phyloP scores from a whole-genome alignment of 2,329 filamentous ascomycete species.

The Lomentospora prolificans region DNA sequence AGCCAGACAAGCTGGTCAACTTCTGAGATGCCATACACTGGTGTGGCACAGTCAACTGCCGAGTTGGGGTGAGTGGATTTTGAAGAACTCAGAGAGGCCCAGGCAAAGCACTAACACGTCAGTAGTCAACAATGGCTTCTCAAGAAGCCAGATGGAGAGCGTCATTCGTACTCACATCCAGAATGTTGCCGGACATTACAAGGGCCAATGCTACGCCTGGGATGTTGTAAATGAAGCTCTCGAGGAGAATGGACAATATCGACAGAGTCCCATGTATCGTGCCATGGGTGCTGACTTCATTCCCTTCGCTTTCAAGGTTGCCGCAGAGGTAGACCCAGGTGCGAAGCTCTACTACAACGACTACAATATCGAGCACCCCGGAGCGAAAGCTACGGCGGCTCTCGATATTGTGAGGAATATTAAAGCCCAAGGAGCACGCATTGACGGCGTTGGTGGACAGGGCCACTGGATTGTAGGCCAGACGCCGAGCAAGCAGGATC shows the following conservation, averaged over 20 bases:
- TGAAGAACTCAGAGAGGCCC: too few species aligned
- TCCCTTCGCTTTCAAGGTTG: constrained; percentile 38
- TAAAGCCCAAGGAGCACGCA: constrained; percentile 29
- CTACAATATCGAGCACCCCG: constrained; percentile 40
- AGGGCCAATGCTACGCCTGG: constrained; percentile 51
- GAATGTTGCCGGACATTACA: constrained; percentile 45
- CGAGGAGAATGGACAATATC: constrained; percentile 41
- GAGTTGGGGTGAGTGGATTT: constrained; percentile 14
- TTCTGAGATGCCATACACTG: constrained; percentile 54
- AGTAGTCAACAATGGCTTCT: constrained; percentile 31
- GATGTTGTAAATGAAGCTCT: constrained; percentile 56
- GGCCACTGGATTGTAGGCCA: constrained; percentile 35
- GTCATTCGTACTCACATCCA: constrained; percentile 46
- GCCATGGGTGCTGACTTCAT: constrained; percentile 43
- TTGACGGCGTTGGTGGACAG: constrained; percentile 44
- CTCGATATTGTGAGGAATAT: constrained; percentile 24
- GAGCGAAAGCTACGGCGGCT: constrained; percentile 25
- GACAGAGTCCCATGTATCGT: constrained; percentile 37
- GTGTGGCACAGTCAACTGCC: constrained; percentile 33
- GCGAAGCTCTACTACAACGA: constrained; percentile 53
- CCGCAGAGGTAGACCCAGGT: constrained; percentile 34
- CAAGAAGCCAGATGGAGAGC: constrained; percentile 41
- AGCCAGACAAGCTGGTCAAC: constrained; percentile 28
- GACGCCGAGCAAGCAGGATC: constrained; percentile 22
- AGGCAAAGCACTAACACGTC: background rate